Evolutionary conservation across 2,329 filamentous ascomycete genomes (phyloP).

Genomic region (Pseudogymnoascus sp.): DNA sequence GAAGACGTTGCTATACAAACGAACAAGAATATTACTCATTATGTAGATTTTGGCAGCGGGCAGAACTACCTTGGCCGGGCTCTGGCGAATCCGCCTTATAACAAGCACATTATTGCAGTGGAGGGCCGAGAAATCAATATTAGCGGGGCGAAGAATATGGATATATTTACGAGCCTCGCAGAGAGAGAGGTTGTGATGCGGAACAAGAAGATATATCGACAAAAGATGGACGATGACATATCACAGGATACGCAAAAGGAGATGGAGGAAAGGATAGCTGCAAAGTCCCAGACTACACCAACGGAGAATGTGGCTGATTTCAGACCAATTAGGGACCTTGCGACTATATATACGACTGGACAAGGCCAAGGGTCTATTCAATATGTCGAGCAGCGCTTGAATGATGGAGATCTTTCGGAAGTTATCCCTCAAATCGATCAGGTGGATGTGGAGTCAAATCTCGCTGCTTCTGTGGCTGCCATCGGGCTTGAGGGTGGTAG

Average conservation of each 20-base stretch:
- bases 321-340: slow-evolving; percentile 41
- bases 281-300: slow-evolving; percentile 24
- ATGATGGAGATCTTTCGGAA: slow-evolving; percentile 61
- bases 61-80: slow-evolving; percentile 93
- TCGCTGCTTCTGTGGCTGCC: neutral
- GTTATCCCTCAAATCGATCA: slow-evolving; percentile 56
- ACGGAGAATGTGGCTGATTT: slow-evolving; percentile 34
- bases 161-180: slow-evolving; percentile 70
- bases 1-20: slow-evolving; percentile 50
- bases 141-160: slow-evolving; percentile 71
- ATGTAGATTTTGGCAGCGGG: slow-evolving; percentile 92
- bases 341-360: slow-evolving; percentile 44
- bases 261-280: slow-evolving; percentile 32
- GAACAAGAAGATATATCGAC: slow-evolving; percentile 72
- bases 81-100: slow-evolving; percentile 77
- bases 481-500: neutral
- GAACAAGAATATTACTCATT: slow-evolving; percentile 61
- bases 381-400: slow-evolving; percentile 67
- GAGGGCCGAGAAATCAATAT: slow-evolving; percentile 85
- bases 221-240: slow-evolving; percentile 16
- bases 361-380: slow-evolving; percentile 63
- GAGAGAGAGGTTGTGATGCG: slow-evolving; percentile 64
- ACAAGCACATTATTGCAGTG: slow-evolving; percentile 79
- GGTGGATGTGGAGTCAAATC: slow-evolving; percentile 22
- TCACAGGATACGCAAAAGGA: slow-evolving; percentile 37